phyloP scores from a whole-genome alignment of 2,329 filamentous ascomycete genomes.

The Penicillium olsonii region DNA sequence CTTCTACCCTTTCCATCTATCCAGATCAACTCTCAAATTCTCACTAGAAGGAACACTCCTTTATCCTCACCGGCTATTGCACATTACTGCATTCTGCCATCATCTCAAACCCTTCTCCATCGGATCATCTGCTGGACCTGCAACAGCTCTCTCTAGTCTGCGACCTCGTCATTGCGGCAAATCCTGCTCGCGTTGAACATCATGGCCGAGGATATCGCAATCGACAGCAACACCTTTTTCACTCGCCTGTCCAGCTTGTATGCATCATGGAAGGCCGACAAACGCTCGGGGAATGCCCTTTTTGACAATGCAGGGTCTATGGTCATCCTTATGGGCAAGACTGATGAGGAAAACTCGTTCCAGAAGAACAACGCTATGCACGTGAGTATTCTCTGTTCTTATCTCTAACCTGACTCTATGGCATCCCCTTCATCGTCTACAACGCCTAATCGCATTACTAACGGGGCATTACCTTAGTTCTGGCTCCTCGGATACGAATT shows the following conservation, averaged over 20 bases:
- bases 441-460: constrained; percentile 4
- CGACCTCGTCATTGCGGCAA: constrained; percentile 15
- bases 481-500: constrained; percentile 99
- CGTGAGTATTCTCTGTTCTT: constrained; percentile 56
- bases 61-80: constrained; percentile 1
- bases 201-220: constrained; percentile 83
- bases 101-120: constrained; percentile 1
- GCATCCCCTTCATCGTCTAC: background rate
- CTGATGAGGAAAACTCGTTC: constrained; percentile 81
- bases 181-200: constrained; percentile 19
- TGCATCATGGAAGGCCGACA: constrained; percentile 94
- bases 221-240: constrained; percentile 91
- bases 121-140: background rate
- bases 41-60: background rate
- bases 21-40: background rate
- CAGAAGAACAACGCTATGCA: constrained; percentile 97
- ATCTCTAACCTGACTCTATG: background rate
- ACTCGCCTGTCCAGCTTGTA: constrained; percentile 86
- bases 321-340: constrained; percentile 90
- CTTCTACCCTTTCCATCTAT: constrained; percentile 7
- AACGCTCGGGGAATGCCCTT: constrained; percentile 78
- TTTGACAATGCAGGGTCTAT: constrained; percentile 88
- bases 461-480: constrained; percentile 63
- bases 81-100: background rate
- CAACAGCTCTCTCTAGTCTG: background rate